Base-by-base conservation (phyloP, 495 filamentous ascomycete species). In the Xylaria cubensis region DNA sequence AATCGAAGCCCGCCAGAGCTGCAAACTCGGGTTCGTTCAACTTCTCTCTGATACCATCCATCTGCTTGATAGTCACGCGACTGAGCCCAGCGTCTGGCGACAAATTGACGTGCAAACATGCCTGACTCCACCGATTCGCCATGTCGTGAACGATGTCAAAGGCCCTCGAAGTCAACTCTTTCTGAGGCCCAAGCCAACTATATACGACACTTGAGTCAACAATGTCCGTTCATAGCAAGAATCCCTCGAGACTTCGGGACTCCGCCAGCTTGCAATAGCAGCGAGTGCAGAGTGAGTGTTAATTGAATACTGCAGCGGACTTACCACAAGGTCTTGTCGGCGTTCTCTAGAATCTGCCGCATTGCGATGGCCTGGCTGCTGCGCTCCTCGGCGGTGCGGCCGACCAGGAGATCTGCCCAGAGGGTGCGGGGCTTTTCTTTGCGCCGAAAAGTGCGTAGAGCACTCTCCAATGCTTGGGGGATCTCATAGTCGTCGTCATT, bases 321-420 rank as follows among this genome's bases (percentile, higher is more conserved):
- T 36, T 42, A 42, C 39, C 74, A 78, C 5, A 78, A 58, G 15
- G 76, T 78, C 26, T 75, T 73, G 21, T 76, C 74, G 8, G 76
- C 76, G 39, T 73, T 73, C 50, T 61, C 56, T 0, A 78, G 55
- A 13, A 76, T 53, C 8, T 68, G 65, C 0, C 74, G 71, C 39
- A 70, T 75, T 1, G 39, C 12, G 21, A 12, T 3, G 0, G 71
- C 68, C n/a, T 76, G 72, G 29, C 63, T 53, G 21, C 69, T 74
- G 42, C 74, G 74, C 58, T 78, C 76, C 53, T 76, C 74, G 15
- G 15, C 41, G 0, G 74, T 76, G 39, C 74, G 72, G 32, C 74
- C 73, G 3, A 71, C 76, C 0, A 78, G 67, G 24, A 78, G 68
- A 24, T 76, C 76, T 2, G 76, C 76, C 76, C 76, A 78, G 48